Base-by-base conservation (phyloP, 352 stramenopile genomes). In the Globisporangium echinulatum region DNA sequence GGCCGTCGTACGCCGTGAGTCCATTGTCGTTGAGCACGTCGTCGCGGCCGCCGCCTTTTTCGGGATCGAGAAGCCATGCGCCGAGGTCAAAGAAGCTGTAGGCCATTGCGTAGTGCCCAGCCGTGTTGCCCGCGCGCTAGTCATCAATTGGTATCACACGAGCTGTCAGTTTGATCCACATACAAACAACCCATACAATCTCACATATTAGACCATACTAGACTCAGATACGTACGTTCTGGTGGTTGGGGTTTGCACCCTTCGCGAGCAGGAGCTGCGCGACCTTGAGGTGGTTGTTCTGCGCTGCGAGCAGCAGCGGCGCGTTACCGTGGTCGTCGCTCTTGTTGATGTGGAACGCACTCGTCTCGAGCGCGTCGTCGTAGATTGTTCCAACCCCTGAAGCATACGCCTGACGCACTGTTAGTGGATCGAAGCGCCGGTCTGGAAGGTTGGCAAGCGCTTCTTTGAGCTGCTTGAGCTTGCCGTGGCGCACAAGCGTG, bases 71-170 rank as follows among this genome's bases (percentile, higher is more conserved):
- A 14, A 98, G 73, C 75, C 86, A 97, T 71, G 96, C 91, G 39
- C 85, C 89, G 17, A 97, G 62, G 68, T 98, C 93, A 63, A 92
- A 92, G 69, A 92, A 92, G 70, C 75, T 92, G 73, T 96, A 97
- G 14, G 85, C 79, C 82, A 98, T 94, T 36, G 93, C 93, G 70
- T 96, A 98, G 66, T 98, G 92, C 44, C 96, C 81, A 0, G 91
- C 76, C 1, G 92, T 98, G 64, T 98, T 96, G 37, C 92, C 93
- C 49, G 82, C 70, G 70, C 79, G 86, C 77, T 87, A 55, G 44
- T 38, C 33, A 43, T 7, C 43, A 17, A 19, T 46, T 3, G 33
- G 11, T 19, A 49, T 56, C 19, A 61, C 36, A 47, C n/a, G 44
- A 3, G 25, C 25, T 0, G 25, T 33, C 25, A 33, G 25, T 33